phyloP scores from a whole-genome alignment of 1,284 basidiomycete species.

The Fomitiporia mediterranea region DNA sequence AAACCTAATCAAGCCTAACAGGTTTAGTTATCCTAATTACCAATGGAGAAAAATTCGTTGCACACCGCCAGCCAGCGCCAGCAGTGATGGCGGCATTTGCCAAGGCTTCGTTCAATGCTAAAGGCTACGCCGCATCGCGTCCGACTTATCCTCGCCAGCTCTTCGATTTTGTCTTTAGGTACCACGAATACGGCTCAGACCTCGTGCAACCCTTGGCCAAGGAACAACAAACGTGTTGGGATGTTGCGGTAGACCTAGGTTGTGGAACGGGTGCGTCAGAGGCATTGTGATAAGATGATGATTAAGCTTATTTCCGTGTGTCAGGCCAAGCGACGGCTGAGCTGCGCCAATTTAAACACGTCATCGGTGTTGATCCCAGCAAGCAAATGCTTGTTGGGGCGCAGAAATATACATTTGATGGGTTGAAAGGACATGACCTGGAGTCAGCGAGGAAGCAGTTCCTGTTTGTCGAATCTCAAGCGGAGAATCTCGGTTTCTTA shows the following conservation, averaged over 20 bases:
- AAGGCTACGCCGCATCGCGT: constrained; percentile 58
- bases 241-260: constrained; percentile 68
- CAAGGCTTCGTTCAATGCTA: constrained; percentile 56
- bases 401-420: constrained; percentile 29
- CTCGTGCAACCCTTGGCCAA: neutral
- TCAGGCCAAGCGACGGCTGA: constrained; percentile 64
- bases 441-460: constrained; percentile 27
- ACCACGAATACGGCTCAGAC: constrained; percentile 37
- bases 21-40: too few species aligned
- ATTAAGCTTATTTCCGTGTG: neutral
- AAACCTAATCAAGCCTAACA: too few species aligned
- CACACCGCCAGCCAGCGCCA: neutral
- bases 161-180: constrained; percentile 57
- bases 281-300: neutral
- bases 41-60: too few species aligned
- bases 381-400: constrained; percentile 70
- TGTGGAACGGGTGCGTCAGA: constrained; percentile 69
- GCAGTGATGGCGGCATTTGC: constrained; percentile 61
- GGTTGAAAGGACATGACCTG: constrained; percentile 8
- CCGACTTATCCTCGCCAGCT: constrained; percentile 66
- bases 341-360: constrained; percentile 54
- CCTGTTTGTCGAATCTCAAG: constrained; percentile 46
- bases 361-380: constrained; percentile 74
- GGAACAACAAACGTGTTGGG: constrained; percentile 36
- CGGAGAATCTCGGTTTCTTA: constrained; percentile 54